Evolutionary conservation across 805 yeast genomes (phyloP), one percentile per base, ranked within the genome.

Genomic region (Hanseniaspora nectarophila): DNA sequence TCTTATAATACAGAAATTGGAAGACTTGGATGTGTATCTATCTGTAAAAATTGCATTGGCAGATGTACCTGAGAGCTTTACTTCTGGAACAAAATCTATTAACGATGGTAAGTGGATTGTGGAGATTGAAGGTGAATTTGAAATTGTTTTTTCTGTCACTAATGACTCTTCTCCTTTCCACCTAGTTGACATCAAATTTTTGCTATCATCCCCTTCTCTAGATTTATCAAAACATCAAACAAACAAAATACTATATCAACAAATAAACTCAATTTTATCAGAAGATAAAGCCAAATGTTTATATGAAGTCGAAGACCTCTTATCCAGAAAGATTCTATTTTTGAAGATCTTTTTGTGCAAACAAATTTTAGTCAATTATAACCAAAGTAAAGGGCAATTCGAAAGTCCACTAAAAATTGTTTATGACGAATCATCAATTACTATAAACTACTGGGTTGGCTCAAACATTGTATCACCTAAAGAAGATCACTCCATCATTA

Each of bases 41-140:
- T 76, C 89, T 1, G 76, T 87, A 6, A 75, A 89, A 58, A 75
- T 89, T 67, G 90, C 96, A 0, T 64, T 81, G 16, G 72, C 77
- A 54, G 76, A 76, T 35, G 64, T 90, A 33, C 96, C 97, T 0
- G 60, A 66, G 10, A 74, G 76, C 37, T 84, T 85, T 58, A 67
- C 77, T 33, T 15, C 24, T 0, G 37, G 33, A 7, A 73, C 79
- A 53, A 86, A 84, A 63, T 67, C 65, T 28, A 78, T 90, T 18
- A 71, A 73, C 51, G 81, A 90, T 65, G 98, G 97, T 13, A 72
- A 94, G 48, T 81, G 84, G 2, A 74, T 75, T 51, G 80, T 85
- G 57, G 70, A 74, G 3, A 76, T 85, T 2, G 72, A 74, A 1
- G 73, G 77, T 51, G 82, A 82, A 46, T 87, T 85, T 61, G 79